Conservation (phyloP, 768 basidiomycete genomes). For the Tulasnella sp. region DNA sequence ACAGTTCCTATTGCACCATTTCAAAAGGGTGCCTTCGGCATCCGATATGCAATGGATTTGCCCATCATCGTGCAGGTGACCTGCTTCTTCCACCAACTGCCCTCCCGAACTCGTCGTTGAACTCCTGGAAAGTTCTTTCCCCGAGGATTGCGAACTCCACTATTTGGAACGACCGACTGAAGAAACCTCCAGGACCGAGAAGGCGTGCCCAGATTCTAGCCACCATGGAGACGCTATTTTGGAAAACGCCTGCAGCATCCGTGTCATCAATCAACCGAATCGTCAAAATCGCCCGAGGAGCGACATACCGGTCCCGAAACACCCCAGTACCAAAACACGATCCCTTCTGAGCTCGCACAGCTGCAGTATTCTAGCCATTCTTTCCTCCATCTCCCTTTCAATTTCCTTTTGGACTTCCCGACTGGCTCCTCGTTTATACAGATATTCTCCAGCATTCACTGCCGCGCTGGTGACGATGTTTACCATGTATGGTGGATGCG, state of each 20-base stretch:
- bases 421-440: slow-evolving; percentile 25
- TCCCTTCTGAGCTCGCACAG: slow-evolving; percentile 58
- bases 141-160: slow-evolving; percentile 63
- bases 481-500: slow-evolving; percentile 48
- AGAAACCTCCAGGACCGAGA: slow-evolving; percentile 42
- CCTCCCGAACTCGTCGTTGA: slow-evolving; percentile 34
- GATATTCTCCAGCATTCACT: slow-evolving; percentile 56
- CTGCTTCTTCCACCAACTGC: not conserved
- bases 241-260: slow-evolving; percentile 44
- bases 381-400: slow-evolving; percentile 52
- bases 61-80: not conserved
- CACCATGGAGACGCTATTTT: slow-evolving; percentile 50
- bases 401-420: slow-evolving; percentile 36
- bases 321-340: slow-evolving; percentile 56
- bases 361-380: slow-evolving; percentile 58
- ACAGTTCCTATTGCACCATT: no score
- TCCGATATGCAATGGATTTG: not conserved
- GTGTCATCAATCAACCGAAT: not conserved
- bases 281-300: not conserved
- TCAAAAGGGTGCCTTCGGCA: not conserved
- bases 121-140: slow-evolving; percentile 39
- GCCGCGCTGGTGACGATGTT: slow-evolving; percentile 66
- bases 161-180: slow-evolving; percentile 48
- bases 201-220: slow-evolving; percentile 60
- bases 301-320: slow-evolving; percentile 53